Conservation (phyloP, 1,284 basidiomycete genomes). For the Ustilago shanxiensis region DNA sequence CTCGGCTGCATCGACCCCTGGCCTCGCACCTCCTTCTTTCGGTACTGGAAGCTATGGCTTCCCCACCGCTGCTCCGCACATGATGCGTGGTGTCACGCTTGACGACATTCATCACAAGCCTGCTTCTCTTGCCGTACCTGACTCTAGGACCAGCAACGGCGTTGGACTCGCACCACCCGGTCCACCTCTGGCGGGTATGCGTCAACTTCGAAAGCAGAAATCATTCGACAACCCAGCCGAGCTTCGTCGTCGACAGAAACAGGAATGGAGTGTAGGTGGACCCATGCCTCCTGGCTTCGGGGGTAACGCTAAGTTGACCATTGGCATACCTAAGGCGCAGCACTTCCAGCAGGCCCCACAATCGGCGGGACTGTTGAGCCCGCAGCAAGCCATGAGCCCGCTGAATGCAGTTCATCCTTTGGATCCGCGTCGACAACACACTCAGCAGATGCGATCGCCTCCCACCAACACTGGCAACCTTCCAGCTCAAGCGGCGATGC, state of each 20-base stretch:
- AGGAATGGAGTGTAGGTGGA: slow-evolving; percentile 43
- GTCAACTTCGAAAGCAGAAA: slow-evolving; percentile 49
- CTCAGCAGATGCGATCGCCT: slow-evolving; percentile 13
- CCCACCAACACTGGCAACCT: slow-evolving; percentile 6
- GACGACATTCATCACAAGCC: slow-evolving; percentile 50
- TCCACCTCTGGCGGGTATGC: slow-evolving; percentile 12
- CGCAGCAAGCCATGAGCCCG: slow-evolving; percentile 27
- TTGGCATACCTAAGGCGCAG: slow-evolving; percentile 35
- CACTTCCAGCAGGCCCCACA: slow-evolving; percentile 15
- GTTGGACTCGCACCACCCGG: background rate
- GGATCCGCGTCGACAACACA: slow-evolving; percentile 22
- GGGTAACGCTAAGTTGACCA: slow-evolving; percentile 27
- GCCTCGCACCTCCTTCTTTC: slow-evolving; percentile 14
- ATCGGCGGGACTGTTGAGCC: slow-evolving; percentile 18
- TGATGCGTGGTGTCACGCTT: slow-evolving; percentile 20
- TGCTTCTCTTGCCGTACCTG: slow-evolving; percentile 10
- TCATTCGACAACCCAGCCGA: slow-evolving; percentile 52
- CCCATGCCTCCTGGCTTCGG: slow-evolving; percentile 39
- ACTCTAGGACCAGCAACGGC: background rate
- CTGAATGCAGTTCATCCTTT: slow-evolving; percentile 16
- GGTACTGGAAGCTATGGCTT: slow-evolving; percentile 25
- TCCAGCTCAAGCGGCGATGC: slow-evolving; percentile 7
- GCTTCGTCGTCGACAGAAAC: slow-evolving; percentile 46
- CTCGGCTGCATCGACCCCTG: slow-evolving; percentile 32
- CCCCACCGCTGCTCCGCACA: slow-evolving; percentile 7